phyloP scores from a whole-genome alignment of 441 rosid genomes.

The Theobroma grandiflorum region DNA sequence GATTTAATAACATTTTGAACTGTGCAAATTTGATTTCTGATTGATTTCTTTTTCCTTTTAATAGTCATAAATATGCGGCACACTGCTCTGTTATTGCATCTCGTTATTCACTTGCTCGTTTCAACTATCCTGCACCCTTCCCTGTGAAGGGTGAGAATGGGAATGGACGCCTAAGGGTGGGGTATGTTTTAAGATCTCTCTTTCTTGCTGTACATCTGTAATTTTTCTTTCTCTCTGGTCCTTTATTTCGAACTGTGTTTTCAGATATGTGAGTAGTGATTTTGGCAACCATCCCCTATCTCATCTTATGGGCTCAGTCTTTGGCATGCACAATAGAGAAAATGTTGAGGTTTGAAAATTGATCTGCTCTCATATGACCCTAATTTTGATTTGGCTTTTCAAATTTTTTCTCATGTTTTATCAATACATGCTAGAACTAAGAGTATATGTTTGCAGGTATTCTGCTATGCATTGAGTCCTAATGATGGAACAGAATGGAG shows the following conservation, averaged over 20 bases:
- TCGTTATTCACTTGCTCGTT: conserved; percentile 81
- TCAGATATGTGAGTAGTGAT: conserved; percentile 83
- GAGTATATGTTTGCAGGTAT: conserved; percentile 58
- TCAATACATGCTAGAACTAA: conserved; percentile 1
- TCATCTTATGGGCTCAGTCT: conserved; percentile 99
- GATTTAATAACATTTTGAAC: neutral
- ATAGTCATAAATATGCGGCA: conserved; percentile 94
- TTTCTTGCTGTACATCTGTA: neutral
- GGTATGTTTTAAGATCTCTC: conserved; percentile 41
- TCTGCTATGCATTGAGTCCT: conserved; percentile 94
- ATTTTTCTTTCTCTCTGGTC: neutral
- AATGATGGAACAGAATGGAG: conserved; percentile 99
- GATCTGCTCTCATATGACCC: conserved; percentile 1
- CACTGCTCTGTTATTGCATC: conserved; percentile 92
- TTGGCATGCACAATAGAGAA: conserved; percentile 95
- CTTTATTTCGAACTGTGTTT: neutral
- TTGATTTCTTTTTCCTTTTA: conserved; percentile 24
- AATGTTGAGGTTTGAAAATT: conserved; percentile 75
- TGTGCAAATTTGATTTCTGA: conserved; percentile 3
- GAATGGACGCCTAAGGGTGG: conserved; percentile 79
- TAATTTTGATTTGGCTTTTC: neutral
- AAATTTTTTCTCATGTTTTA: neutral
- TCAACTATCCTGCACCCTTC: conserved; percentile 71
- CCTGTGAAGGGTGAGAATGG: conserved; percentile 71
- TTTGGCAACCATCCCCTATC: conserved; percentile 98